Evolutionary conservation across 1,284 basidiomycete species (phyloP).

Genomic region (Singerocomus rubriflavus): DNA sequence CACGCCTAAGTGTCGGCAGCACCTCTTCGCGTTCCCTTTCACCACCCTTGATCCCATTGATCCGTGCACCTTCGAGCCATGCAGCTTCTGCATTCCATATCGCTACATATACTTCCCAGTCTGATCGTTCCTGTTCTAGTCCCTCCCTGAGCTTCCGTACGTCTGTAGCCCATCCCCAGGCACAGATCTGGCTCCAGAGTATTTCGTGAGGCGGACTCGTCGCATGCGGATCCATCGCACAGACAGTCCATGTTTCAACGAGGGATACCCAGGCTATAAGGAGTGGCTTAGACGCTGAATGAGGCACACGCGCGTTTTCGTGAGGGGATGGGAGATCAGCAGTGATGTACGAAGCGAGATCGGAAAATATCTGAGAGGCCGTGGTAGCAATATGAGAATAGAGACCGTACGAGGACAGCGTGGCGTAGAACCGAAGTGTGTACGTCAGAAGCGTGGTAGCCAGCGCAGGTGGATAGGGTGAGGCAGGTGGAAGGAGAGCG

Average conservation of each 20-base stretch:
- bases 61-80: conserved; percentile 71
- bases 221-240: conserved; percentile 85
- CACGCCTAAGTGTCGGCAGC: conserved; percentile 34
- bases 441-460: conserved; percentile 49
- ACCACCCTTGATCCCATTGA: conserved; percentile 70
- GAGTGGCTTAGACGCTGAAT: conserved; percentile 26
- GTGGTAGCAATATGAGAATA: conserved; percentile 65
- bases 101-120: conserved; percentile 39
- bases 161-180: conserved; percentile 73
- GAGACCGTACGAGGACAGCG: conserved; percentile 77
- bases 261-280: conserved; percentile 51
- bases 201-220: conserved; percentile 87
- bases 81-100: conserved; percentile 58
- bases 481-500: conserved; percentile 54
- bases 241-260: conserved; percentile 73
- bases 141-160: conserved; percentile 35
- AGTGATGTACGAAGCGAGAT: conserved; percentile 44
- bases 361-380: conserved; percentile 52
- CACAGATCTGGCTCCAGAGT: conserved; percentile 81
- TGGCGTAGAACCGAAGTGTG: conserved; percentile 65
- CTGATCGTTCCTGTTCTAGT: conserved; percentile 17
- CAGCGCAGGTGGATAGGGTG: conserved; percentile 42
- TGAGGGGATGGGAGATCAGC: conserved; percentile 18
- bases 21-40: conserved; percentile 52
- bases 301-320: conserved; percentile 1